These are phyloP conservation scores for Cystofilobasidium macerans DNA, from an alignment of 768 basidiomycete genomes.

Conservation along the genomic window DNA sequence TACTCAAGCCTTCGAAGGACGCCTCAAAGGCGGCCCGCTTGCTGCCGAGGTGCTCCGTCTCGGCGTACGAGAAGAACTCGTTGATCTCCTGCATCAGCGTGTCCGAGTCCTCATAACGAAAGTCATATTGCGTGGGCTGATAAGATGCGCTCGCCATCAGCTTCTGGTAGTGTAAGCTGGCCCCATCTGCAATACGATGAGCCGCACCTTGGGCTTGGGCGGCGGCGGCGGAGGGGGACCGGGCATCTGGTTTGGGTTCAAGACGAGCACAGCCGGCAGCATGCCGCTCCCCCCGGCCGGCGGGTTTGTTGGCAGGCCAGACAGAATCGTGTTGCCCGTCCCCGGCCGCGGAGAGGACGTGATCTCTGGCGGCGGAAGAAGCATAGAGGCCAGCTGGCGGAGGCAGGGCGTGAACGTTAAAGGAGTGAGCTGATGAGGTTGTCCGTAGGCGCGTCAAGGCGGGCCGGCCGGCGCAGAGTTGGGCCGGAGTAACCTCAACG, in stretches of 20 bases:
- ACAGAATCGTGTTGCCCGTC: not conserved
- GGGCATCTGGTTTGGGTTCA: not conserved
- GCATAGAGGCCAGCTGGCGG: not conserved
- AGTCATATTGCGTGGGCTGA: conserved; percentile 52
- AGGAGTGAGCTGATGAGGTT: not conserved
- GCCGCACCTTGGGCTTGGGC: conserved; percentile 18
- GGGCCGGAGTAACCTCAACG: too few species aligned
- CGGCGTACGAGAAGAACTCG: conserved; percentile 95
- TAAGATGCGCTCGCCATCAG: too few species aligned
- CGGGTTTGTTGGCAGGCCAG: not conserved
- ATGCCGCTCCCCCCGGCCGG: not conserved
- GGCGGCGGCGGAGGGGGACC: conserved; percentile 2
- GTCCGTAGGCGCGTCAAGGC: too few species aligned
- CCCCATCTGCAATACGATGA: too few species aligned
- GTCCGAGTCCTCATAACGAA: conserved; percentile 90
- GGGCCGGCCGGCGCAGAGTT: too few species aligned
- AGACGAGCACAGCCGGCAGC: not conserved
- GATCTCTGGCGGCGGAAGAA: conserved; percentile 2
- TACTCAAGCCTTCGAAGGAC: conserved; percentile 45
- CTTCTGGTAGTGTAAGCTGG: too few species aligned
- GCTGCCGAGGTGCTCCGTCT: conserved; percentile 80
- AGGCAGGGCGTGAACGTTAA: not conserved
- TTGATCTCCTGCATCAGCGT: conserved; percentile 92
- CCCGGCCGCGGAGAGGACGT: not conserved
- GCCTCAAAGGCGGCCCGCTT: conserved; percentile 79